Evolutionary conservation across 2,329 filamentous ascomycete species (phyloP).

Genomic region (Torrubiella hemipterigena): DNA sequence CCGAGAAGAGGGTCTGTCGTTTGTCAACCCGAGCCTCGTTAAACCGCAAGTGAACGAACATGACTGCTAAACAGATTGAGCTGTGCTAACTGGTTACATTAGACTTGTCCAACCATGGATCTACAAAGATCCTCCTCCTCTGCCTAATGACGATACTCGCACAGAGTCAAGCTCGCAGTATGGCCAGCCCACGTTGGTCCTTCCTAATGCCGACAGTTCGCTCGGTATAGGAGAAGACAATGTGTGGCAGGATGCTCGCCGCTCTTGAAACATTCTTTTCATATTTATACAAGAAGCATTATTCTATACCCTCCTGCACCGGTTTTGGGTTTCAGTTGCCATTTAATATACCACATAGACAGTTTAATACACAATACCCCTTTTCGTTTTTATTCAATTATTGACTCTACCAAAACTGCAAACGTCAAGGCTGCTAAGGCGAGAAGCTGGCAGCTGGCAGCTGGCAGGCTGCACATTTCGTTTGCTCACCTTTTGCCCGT

Average conservation of each 20-base stretch:
- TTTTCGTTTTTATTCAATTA: no score
- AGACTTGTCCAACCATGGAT: constrained; percentile 64
- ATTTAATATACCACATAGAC: background rate
- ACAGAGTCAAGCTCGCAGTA: constrained; percentile 8
- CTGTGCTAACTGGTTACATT: constrained; percentile 5
- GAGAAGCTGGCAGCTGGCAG: no score
- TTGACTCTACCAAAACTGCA: no score
- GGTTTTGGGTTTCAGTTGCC: background rate
- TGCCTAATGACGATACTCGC: constrained; percentile 4
- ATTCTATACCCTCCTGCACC: background rate
- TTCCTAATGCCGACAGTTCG: constrained; percentile 22
- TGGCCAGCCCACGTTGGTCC: constrained; percentile 14
- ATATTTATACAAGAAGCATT: background rate
- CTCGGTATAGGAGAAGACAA: constrained; percentile 26
- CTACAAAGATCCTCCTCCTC: constrained; percentile 40
- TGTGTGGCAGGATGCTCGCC: constrained; percentile 20
- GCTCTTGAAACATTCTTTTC: background rate
- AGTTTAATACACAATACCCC: background rate
- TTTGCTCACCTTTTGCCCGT: no score
- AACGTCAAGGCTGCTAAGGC: no score
- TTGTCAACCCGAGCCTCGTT: constrained; percentile 66
- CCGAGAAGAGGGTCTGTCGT: constrained; percentile 55
- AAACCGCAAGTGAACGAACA: constrained; percentile 39
- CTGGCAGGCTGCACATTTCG: no score
- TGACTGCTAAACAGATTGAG: background rate